Conservation (phyloP, 768 basidiomycete genomes). For the Psilocybe azurescens region DNA sequence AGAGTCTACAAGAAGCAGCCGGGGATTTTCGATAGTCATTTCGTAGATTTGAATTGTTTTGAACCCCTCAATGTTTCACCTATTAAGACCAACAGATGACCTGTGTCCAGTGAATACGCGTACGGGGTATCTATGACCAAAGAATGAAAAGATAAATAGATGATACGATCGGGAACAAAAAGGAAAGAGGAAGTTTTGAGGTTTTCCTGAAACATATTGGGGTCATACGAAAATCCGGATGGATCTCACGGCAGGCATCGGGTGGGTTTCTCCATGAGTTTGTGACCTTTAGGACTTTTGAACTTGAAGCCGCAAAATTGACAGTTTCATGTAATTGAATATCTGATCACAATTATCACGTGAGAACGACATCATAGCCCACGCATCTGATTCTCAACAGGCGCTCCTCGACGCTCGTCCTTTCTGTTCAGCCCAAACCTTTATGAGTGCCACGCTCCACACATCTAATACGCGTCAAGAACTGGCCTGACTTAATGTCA, state of each 20-base stretch:
- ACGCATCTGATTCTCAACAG: too few relatives aligned
- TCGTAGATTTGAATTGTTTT: neutral
- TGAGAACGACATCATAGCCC: too few relatives aligned
- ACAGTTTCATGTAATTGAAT: neutral
- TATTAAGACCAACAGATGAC: neutral
- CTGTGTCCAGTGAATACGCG: neutral
- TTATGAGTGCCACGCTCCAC: too few relatives aligned
- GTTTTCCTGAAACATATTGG: neutral
- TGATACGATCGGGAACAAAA: slow-evolving; percentile 16
- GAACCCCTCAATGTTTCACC: neutral
- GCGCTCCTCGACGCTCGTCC: too few relatives aligned
- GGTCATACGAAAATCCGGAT: slow-evolving; percentile 2
- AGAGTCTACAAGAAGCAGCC: slow-evolving; percentile 78
- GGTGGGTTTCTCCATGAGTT: too few relatives aligned
- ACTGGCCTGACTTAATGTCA: too few relatives aligned
- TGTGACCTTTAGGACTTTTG: neutral
- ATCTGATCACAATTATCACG: neutral
- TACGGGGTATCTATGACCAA: neutral
- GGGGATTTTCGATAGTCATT: slow-evolving; percentile 41
- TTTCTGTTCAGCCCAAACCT: too few relatives aligned
- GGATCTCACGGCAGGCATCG: slow-evolving; percentile 5
- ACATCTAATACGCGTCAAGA: too few relatives aligned
- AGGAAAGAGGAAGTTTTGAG: slow-evolving; percentile 11
- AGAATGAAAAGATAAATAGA: slow-evolving; percentile 1
- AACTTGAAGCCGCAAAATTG: neutral